Evolutionary conservation across 176 grass and related monocot genomes (phyloP).

Genomic region (Phyllostachys edulis): DNA sequence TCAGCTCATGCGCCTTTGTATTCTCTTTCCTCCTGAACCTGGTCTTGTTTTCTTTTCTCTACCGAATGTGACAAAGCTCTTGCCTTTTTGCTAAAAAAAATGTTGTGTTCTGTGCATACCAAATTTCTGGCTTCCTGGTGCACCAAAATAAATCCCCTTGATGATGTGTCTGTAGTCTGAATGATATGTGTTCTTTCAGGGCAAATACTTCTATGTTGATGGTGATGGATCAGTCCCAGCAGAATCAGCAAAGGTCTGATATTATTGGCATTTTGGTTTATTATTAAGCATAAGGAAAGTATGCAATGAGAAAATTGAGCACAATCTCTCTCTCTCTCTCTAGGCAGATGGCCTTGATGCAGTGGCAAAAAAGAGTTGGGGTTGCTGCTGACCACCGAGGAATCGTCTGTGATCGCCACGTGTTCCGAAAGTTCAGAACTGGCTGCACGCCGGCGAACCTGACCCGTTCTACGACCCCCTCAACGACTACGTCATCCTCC

Average conservation of each 20-base stretch:
- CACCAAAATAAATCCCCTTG: background rate
- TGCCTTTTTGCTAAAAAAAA: too few relatives aligned
- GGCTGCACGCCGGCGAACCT: conserved; percentile 69
- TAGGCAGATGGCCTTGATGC: conserved; percentile 72
- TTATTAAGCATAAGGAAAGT: background rate
- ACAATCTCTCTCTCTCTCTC: background rate
- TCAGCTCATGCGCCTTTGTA: too few relatives aligned
- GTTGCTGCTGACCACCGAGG: conserved; percentile 88
- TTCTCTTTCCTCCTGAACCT: too few relatives aligned
- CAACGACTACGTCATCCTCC: conserved; percentile 79
- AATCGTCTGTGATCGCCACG: conserved; percentile 57
- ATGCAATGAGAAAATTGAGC: background rate
- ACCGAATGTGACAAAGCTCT: too few relatives aligned
- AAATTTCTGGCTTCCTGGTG: conserved; percentile 1
- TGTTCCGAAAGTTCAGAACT: conserved; percentile 74
- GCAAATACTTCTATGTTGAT: conserved; percentile 66
- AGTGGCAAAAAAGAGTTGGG: conserved; percentile 61
- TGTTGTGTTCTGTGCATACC: background rate
- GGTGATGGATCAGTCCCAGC: conserved; percentile 90
- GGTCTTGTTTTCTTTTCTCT: too few relatives aligned
- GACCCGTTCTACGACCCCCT: conserved; percentile 87
- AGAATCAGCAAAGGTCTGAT: conserved; percentile 82
- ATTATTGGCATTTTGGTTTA: background rate
- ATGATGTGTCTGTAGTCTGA: background rate
- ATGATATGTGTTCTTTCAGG: conserved; percentile 41